Base-by-base conservation (phyloP, 345 rosid species). In the Chamaenerion angustifolium region DNA sequence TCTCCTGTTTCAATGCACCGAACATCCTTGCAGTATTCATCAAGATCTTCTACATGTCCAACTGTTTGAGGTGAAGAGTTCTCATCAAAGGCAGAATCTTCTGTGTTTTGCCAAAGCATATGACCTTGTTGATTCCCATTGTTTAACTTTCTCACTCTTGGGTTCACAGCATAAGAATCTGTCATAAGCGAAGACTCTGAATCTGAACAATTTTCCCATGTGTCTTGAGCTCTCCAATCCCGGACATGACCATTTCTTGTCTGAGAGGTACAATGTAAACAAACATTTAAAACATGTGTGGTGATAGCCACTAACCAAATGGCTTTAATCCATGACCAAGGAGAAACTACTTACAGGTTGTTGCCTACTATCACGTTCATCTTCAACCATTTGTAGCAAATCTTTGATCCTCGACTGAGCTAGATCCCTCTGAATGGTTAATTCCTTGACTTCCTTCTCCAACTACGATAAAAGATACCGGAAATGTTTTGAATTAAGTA, bases 21-120 rank as follows among this genome's bases (percentile, higher is more conserved):
- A 59, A 87, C 96, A 64, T 87, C 96, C 68, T 77, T 84, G 87
- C 93, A 84, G 79, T 69, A 72, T 52, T 77, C 96, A 62, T 82
- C 92, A 58, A 75, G 60, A 44, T 67, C 70, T 46, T 78, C 74
- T 48, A 64, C 59, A 44, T 71, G 76, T 56, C 85, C 73, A 42
- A 68, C 59, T 49, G 48, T 51, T 72, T 21, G 25, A 21, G 25
- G 65, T 25, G 81, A 71, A 47, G 81, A 73, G 52, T 54, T 46
- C 25, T 70, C 69, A 59, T 77, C 86, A 37, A 80, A 75, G 31
- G 67, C 40, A 60, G 69, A 71, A 72, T 66, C 68, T 16, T 71
- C 71, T 4, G 25, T 21, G 25, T 54, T 68, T 68, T 27, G 16
- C 50, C 65, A 76, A 21, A 21, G 25, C 25, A 21, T 2, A 21